phyloP scores from a whole-genome alignment of 2,329 filamentous ascomycete genomes.

The Peltaster fructicola region DNA sequence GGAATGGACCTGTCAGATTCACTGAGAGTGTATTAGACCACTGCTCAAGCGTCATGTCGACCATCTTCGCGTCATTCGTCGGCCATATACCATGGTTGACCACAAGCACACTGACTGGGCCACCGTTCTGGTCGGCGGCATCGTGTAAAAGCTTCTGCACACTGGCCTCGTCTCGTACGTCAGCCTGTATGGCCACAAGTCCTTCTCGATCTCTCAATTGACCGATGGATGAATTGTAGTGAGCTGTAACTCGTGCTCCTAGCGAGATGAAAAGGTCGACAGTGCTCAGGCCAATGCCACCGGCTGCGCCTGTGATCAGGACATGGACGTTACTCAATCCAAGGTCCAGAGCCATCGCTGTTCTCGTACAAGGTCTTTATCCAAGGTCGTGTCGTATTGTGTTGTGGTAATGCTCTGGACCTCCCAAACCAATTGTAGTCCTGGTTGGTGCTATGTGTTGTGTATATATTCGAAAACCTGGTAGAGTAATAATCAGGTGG shows the following conservation, averaged over 20 bases:
- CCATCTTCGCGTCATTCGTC: constrained; percentile 9
- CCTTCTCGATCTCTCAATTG: constrained; percentile 16
- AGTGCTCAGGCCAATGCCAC: constrained; percentile 15
- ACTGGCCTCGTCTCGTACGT: constrained; percentile 18
- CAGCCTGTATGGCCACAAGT: constrained; percentile 13
- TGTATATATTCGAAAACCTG: too few relatives aligned
- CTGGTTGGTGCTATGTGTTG: too few relatives aligned
- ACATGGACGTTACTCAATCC: constrained; percentile 16
- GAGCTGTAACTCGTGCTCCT: constrained; percentile 23
- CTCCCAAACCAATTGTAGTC: too few relatives aligned
- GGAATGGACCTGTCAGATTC: constrained; percentile 15
- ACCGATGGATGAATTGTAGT: constrained; percentile 19
- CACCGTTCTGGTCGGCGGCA: constrained; percentile 18
- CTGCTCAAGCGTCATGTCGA: constrained; percentile 13
- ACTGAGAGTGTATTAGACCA: constrained; percentile 15
- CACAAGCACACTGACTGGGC: constrained; percentile 21
- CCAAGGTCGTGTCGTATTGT: too few relatives aligned
- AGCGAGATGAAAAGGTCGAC: constrained; percentile 14
- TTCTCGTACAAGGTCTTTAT: too few relatives aligned
- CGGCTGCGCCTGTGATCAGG: constrained; percentile 19
- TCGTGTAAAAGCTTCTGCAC: constrained; percentile 14
- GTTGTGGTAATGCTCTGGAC: too few relatives aligned
- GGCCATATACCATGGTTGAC: constrained; percentile 22
- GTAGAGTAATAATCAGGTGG: too few relatives aligned
- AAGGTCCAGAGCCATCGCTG: constrained; percentile 18